Evolutionary conservation across 352 stramenopile genomes (phyloP), one percentile per base, ranked within the genome.

Genomic region (Phytophthora citricola): DNA sequence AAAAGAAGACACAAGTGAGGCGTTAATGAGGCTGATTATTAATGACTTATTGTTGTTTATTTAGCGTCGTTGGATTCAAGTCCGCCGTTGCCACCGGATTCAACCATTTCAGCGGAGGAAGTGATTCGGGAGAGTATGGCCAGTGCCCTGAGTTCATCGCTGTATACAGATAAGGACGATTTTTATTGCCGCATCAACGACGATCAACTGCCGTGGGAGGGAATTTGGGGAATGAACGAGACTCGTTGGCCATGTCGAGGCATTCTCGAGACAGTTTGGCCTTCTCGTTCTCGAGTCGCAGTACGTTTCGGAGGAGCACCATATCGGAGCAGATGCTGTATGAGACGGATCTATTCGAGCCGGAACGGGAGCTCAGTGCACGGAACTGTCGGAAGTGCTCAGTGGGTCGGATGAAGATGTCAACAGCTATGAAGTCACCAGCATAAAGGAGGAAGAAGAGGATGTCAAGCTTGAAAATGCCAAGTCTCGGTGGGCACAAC

Each of bases 371-470:
- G 55, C 66, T 94, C 14, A 93, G 86, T 29, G 85, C 74, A 26
- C 67, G 71, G 88, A 96, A 48, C 54, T 96, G n/a, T 82, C 79
- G 11, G 84, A 94, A 34, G 82, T 94, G 20, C 76, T 96, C 2
- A 89, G 81, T 49, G 75, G 75, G 0, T 90, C 69, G 9, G 75
- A 90, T 47, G 72, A 83, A 22, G 68, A 93, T 49, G 73, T 79
- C 36, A 90, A 87, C 60, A 82, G 73, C 40, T 87, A 92, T 56
- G 81, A 88, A 61, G 84, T 93, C 62, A 92, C 85, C 15, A 93
- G 85, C 68, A 93, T 94, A 69, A 96, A 93, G 38, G 79, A 93
- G 58, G 85, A 93, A 64, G 88, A 94, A 43, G 79, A 96, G 54
- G 79, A 88, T 39, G 64, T 91, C 29, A 96, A 94, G 66, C 78